Conservation (phyloP, 2,329 filamentous ascomycete genomes). For the Colletotrichum spaethianum region DNA sequence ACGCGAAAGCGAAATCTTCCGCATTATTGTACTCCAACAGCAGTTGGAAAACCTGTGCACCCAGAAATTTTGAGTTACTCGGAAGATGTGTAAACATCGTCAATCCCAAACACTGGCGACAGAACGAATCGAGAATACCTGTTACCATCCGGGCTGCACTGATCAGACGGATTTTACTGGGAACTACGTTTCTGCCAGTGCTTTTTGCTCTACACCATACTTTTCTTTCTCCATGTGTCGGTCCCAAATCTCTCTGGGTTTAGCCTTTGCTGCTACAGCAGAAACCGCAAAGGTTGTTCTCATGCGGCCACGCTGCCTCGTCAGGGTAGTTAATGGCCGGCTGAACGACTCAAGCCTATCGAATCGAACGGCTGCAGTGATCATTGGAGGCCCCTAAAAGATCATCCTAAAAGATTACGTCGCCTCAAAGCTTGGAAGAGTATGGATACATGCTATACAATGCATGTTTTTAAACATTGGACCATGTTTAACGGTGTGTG, state of each 20-base stretch:
- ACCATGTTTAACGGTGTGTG: not conserved
- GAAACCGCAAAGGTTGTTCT: conserved; percentile 2
- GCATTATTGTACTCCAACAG: not conserved
- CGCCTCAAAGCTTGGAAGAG: not conserved
- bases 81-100: not conserved
- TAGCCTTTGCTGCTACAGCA: not conserved
- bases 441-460: not conserved
- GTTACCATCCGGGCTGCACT: conserved; percentile 12
- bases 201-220: conserved; percentile 9
- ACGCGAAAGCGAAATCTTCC: conserved; percentile 12
- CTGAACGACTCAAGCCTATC: not conserved
- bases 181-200: not conserved
- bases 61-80: not conserved
- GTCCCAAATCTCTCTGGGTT: not conserved
- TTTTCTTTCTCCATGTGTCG: not conserved
- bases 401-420: not conserved
- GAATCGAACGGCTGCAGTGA: not conserved
- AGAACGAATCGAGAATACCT: not conserved
- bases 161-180: conserved; percentile 1
- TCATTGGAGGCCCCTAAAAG: not conserved
- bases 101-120: conserved; percentile 15
- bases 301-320: not conserved
- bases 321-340: not conserved
- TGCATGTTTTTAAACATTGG: conserved; percentile 9
- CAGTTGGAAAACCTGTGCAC: not conserved